Percentiles rank a stretch among this genome's conserved stretches.
Evolutionary conservation across 495 filamentous ascomycete genomes (phyloP).

Genomic region (Daldinia bambusicola): DNA sequence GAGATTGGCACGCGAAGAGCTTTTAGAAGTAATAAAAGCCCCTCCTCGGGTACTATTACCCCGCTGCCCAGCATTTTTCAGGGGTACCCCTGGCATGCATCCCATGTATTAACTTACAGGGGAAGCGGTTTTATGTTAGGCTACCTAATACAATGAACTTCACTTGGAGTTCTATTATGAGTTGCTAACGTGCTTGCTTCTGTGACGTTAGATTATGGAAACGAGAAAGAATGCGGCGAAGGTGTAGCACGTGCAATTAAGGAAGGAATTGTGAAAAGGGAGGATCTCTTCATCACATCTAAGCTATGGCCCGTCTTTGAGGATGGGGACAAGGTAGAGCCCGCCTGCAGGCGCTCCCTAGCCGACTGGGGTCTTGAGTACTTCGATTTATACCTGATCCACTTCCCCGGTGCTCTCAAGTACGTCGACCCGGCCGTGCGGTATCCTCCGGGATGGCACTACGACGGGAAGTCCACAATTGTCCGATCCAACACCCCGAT

Average conservation of each 20-base stretch:
- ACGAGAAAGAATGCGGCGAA: constrained; percentile 84
- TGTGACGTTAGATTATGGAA: constrained; percentile 77
- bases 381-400: constrained; percentile 85
- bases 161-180: constrained; percentile 3
- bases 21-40: constrained; percentile 40
- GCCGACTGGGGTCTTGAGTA: constrained; percentile 85
- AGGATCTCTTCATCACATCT: constrained; percentile 90
- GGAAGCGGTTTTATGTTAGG: constrained; percentile 3
- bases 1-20: constrained; percentile 15
- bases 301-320: constrained; percentile 96
- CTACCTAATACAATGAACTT: constrained; percentile 13
- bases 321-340: constrained; percentile 75
- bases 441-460: constrained; percentile 83
- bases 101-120: constrained; percentile 25
- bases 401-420: constrained; percentile 83
- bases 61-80: constrained; percentile 38
- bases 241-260: constrained; percentile 88
- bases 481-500: constrained; percentile 73
- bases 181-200: constrained; percentile 36
- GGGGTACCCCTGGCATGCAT: constrained; percentile 1
- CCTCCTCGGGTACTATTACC: constrained; percentile 43
- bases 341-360: constrained; percentile 77
- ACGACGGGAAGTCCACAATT: constrained; percentile 66
- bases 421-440: constrained; percentile 80
- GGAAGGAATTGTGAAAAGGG: constrained; percentile 84